Conservation (phyloP, 345 rosid genomes). For the Ceriops tagal region DNA sequence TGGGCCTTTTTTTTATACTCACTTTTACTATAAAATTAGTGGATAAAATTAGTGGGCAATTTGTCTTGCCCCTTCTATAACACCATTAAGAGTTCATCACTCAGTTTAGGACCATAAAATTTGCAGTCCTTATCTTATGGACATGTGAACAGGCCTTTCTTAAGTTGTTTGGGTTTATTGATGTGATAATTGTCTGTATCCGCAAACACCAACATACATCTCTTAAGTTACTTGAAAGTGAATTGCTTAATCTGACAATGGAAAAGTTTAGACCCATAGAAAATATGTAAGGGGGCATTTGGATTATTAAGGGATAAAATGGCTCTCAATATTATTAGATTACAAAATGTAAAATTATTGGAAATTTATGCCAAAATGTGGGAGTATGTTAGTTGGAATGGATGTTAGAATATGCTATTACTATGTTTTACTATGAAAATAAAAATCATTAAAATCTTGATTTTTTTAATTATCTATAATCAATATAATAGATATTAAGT, state of each 20-base stretch:
- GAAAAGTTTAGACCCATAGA: neutral
- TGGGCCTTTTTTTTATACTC: slow-evolving; percentile 1
- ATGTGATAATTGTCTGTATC: neutral
- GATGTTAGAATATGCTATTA: too few relatives aligned
- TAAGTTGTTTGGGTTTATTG: neutral
- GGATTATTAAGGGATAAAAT: too few relatives aligned
- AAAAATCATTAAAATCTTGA: too few relatives aligned
- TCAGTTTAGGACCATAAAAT: slow-evolving; percentile 1
- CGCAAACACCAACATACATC: neutral
- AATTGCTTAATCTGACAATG: neutral
- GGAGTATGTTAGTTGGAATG: too few relatives aligned
- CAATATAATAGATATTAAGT: too few relatives aligned
- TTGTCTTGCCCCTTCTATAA: neutral
- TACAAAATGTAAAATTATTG: too few relatives aligned
- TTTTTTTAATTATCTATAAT: too few relatives aligned
- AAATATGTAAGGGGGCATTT: too few relatives aligned
- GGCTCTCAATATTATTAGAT: too few relatives aligned
- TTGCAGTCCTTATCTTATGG: slow-evolving; percentile 8
- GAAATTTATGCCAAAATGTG: too few relatives aligned
- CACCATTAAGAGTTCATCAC: neutral
- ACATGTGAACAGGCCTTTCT: neutral
- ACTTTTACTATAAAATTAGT: neutral
- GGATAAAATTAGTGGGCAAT: slow-evolving; percentile 1
- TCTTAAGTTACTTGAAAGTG: neutral
- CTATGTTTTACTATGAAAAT: too few relatives aligned